Evolutionary conservation across 768 basidiomycete genomes (phyloP), one percentile per base, ranked within the genome.

Genomic region (Fomitopsis serialis): DNA sequence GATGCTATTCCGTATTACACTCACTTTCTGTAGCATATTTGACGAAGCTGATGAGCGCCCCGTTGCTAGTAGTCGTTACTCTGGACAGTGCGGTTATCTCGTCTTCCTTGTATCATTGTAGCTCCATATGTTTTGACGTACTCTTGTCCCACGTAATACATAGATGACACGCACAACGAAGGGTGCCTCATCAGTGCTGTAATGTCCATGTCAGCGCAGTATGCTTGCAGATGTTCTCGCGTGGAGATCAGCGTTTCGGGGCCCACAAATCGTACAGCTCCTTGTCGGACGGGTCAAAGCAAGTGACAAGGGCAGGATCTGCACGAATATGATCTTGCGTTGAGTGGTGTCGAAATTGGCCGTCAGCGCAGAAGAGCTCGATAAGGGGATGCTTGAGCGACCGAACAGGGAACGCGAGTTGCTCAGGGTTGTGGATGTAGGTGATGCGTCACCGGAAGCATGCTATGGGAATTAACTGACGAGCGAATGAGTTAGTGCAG

Each of bases 251-350:
- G 43, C 54, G 50, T 56, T 70, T 76, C 3, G 86, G 84, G 25
- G 74, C 85, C 89, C 90, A 92, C 10, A 91, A 73, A 43, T 83
- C 80, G 60, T 91, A 90, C 21, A 92, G 73, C 59, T 89, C 85
- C 69, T 76, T 82, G 69, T 92, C 90, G 22, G 77, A 73, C 13
- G 81, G 77, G 66, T 92, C 88, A 61, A 92, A 92, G 57, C 80
- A 86, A 32, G 87, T 87, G 52, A 82, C 64, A 40, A 89, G 71
- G 7, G 84, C 70, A 4, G 84, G 78, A 65, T 91, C 88, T 22
- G 81, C 71, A 40, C 85, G 82, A 60, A 89, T 76, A 21, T 70
- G 32, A 77, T 64, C 60, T 68, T 75, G 48, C 61, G 50, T 37
- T 53, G 50, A 1, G 65, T 59, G 56, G 72, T 63, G 63, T 61